Evolutionary conservation across 2,329 filamentous ascomycete species (phyloP).

Genomic region (Talaromyces marneffei): DNA sequence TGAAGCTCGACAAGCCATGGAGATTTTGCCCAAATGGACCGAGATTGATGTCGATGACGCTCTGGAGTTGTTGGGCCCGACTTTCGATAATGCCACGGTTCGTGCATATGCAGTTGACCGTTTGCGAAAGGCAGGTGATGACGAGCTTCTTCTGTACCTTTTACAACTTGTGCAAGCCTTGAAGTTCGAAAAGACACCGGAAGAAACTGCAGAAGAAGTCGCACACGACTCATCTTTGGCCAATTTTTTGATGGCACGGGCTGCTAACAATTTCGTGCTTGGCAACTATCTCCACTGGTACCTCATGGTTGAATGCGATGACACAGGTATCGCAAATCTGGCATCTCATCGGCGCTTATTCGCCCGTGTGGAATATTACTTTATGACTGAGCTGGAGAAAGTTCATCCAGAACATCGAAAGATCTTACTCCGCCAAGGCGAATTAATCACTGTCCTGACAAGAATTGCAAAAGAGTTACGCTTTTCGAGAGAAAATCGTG

Average conservation of each 20-base stretch:
- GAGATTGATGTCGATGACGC: slow-evolving; percentile 97
- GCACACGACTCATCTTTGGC: slow-evolving; percentile 77
- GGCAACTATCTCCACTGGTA: slow-evolving; percentile 99
- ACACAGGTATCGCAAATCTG: slow-evolving; percentile 67
- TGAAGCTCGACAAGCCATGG: slow-evolving; percentile 82
- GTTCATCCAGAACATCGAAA: slow-evolving; percentile 68
- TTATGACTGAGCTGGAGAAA: slow-evolving; percentile 80
- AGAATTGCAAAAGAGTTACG: slow-evolving; percentile 88
- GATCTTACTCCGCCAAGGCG: slow-evolving; percentile 76
- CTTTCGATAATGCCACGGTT: slow-evolving; percentile 81
- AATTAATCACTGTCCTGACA: slow-evolving; percentile 78
- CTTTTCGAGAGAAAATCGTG: slow-evolving; percentile 68
- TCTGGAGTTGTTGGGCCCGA: slow-evolving; percentile 84
- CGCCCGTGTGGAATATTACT: slow-evolving; percentile 89
- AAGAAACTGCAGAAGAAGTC: slow-evolving; percentile 56
- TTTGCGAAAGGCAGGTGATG: slow-evolving; percentile 83
- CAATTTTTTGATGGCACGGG: slow-evolving; percentile 80
- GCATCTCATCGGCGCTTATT: slow-evolving; percentile 77
- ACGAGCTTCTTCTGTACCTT: slow-evolving; percentile 84
- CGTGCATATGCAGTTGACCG: slow-evolving; percentile 90
- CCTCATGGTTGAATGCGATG: slow-evolving; percentile 94
- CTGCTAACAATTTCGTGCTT: slow-evolving; percentile 79
- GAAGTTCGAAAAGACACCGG: slow-evolving; percentile 78
- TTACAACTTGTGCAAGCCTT: slow-evolving; percentile 92
- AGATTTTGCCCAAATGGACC: slow-evolving; percentile 87